Base-by-base conservation (phyloP, 768 basidiomycete genomes). In the Lactarius evosmus region DNA sequence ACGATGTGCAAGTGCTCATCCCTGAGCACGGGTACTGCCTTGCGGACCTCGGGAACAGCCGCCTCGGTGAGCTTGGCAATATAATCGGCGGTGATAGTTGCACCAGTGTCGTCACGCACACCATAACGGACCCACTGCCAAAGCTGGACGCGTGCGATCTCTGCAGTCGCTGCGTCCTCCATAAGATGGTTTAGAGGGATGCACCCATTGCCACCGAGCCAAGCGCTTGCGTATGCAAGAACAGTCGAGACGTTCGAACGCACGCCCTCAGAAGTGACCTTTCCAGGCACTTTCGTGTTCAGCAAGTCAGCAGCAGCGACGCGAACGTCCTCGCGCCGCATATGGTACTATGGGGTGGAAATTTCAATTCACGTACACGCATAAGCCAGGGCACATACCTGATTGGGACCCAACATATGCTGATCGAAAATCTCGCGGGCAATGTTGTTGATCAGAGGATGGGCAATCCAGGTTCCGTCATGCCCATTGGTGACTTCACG, bases 391-490 rank as follows among this genome's bases (percentile, higher is more conserved):
- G 55, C 38, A 73, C 76, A 51, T 58, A 93, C 91, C 83, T 95
- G 97, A 75, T 99, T 97, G 17, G 97, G 93, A 2, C 97, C 95
- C 58, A 91, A 83, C 97, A 99, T 99, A 75, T 97, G 77, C 74
- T 93, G 82, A 76, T 99, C 86, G 72, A 99, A 99, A 68, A 97
- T 78, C 63, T 92, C 86, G 72, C 86, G 83, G 9, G 95, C 95
- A 61, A 98, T 93, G 64, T 85, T 80, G 77, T 95, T 89, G 73
- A 98, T 91, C 61, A 95, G 88, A 0, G 97, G 97, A 73, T 99
- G 97, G 4, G 97, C 96, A 68, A 99, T 98, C 97, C 97, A 99
- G 4, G 94, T 97, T 54, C 95, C 95, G 72, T 98, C 97, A 73
- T 98, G 97, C 1, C 97, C 97, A 19, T 93, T 91, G 29, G 82